Percentiles rank a stretch among this genome's conserved stretches.
Evolutionary conservation across 768 basidiomycete genomes (phyloP).

Genomic region (Sporobolomyces phaffii): DNA sequence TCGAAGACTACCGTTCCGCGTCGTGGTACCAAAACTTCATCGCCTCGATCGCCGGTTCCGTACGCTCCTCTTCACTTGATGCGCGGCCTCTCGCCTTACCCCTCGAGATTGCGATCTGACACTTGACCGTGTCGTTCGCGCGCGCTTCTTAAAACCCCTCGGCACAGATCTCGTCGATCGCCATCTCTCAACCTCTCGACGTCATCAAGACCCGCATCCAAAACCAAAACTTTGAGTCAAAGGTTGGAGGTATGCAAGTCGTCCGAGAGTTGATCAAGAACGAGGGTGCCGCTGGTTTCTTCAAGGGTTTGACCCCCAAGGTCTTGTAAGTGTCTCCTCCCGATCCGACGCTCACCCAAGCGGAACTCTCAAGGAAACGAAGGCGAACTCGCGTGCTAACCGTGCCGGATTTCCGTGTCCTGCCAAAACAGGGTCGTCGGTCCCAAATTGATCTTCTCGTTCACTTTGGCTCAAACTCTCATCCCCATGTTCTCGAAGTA

Average conservation of each 20-base stretch:
- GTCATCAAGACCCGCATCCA: conserved; percentile 93
- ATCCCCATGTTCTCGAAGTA: conserved; percentile 88
- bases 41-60: conserved; percentile 83
- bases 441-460: conserved; percentile 64
- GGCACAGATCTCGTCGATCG: conserved; percentile 78
- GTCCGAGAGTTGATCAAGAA: conserved; percentile 77
- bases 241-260: conserved; percentile 62
- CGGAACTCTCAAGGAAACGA: too few species aligned
- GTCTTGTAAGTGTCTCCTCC: conserved; percentile 50
- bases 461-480: conserved; percentile 90
- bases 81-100: too few species aligned
- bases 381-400: too few species aligned
- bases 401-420: neutral
- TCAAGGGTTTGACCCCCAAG: conserved; percentile 97
- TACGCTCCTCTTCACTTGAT: too few species aligned
- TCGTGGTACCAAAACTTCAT: conserved; percentile 97
- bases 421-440: conserved; percentile 6
- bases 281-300: conserved; percentile 75
- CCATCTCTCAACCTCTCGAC: conserved; percentile 91
- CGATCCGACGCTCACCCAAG: too few species aligned
- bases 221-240: conserved; percentile 76
- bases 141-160: too few species aligned
- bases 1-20: conserved; percentile 85
- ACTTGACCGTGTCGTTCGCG: neutral
- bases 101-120: too few species aligned